Evolutionary conservation across 495 filamentous ascomycete species (phyloP).

Genomic region (Hypoxylon intermedium): DNA sequence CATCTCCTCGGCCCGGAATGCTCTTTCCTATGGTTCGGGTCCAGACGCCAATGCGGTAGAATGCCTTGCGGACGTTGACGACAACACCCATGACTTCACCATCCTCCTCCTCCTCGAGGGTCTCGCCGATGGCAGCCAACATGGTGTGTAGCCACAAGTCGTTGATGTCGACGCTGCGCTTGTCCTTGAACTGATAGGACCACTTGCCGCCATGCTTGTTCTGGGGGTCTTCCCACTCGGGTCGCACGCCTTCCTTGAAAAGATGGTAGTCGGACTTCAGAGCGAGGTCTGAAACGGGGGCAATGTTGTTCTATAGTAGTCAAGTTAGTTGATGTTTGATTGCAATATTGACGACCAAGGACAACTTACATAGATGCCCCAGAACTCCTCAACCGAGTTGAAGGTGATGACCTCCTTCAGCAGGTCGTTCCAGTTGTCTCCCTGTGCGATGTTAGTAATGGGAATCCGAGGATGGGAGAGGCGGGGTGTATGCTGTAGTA

Average conservation of each 20-base stretch:
- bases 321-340: conserved; percentile 7
- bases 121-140: conserved; percentile 96
- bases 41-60: conserved; percentile 94
- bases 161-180: conserved; percentile 87
- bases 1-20: conserved; percentile 75
- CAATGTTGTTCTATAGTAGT: conserved; percentile 88
- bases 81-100: conserved; percentile 99
- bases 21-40: conserved; percentile 88
- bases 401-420: conserved; percentile 98
- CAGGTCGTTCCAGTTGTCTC: conserved; percentile 97
- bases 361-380: conserved; percentile 92
- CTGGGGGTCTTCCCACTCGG: conserved; percentile 97
- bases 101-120: conserved; percentile 91
- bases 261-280: conserved; percentile 99
- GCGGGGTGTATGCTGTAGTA: no score
- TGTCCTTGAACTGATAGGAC: conserved; percentile 96
- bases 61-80: conserved; percentile 96
- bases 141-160: conserved; percentile 97
- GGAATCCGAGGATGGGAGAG: no score
- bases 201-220: conserved; percentile 99
- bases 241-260: conserved; percentile 95
- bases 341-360: neutral
- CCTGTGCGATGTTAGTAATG: conserved; percentile 55
- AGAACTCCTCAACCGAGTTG: conserved; percentile 98
- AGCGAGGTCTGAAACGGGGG: conserved; percentile 89